Percentiles rank a stretch among this genome's conserved stretches.
These are phyloP conservation scores for Pisolithus orientalis DNA, from an alignment of 768 basidiomycete genomes.

Conservation along the genomic window DNA sequence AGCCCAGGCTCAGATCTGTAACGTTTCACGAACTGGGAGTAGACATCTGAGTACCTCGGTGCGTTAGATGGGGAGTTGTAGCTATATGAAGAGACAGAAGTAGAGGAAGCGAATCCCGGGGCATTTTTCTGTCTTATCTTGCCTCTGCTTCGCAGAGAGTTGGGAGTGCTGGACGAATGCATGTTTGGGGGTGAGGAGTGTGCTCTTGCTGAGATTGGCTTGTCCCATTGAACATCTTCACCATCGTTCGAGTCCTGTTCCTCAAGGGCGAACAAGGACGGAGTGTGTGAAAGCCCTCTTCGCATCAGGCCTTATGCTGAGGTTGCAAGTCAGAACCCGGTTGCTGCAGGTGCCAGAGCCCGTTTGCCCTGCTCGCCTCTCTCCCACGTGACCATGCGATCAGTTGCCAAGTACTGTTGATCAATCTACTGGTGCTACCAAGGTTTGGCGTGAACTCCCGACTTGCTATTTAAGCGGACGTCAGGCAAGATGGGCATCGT, in stretches of 20 bases:
- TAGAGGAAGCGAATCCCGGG: conserved; percentile 25
- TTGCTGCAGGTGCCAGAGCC: too few relatives aligned
- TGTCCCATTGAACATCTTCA: conserved; percentile 42
- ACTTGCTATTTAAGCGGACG: background rate
- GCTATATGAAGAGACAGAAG: conserved; percentile 20
- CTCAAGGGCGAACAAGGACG: conserved; percentile 62
- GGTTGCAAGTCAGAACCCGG: too few relatives aligned
- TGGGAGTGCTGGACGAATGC: conserved; percentile 24
- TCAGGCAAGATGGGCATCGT: conserved; percentile 75
- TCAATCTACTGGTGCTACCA: too few relatives aligned
- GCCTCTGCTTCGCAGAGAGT: conserved; percentile 24
- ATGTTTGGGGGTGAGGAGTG: conserved; percentile 8
- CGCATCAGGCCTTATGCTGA: conserved; percentile 4
- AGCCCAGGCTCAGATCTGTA: conserved; percentile 62
- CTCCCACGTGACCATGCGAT: background rate
- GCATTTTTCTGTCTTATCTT: conserved; percentile 26
- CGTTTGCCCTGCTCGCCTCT: background rate
- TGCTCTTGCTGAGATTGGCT: conserved; percentile 27
- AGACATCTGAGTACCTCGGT: conserved; percentile 53
- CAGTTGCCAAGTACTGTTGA: too few relatives aligned
- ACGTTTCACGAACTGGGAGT: conserved; percentile 73
- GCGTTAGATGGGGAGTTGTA: conserved; percentile 25
- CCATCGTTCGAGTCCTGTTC: conserved; percentile 44
- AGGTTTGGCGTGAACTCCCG: too few relatives aligned
- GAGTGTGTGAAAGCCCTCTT: conserved; percentile 41